Percentiles rank a stretch among this genome's conserved stretches.
Evolutionary conservation across 176 grass and related monocot genomes (phyloP).

Genomic region (Oryza nivara): DNA sequence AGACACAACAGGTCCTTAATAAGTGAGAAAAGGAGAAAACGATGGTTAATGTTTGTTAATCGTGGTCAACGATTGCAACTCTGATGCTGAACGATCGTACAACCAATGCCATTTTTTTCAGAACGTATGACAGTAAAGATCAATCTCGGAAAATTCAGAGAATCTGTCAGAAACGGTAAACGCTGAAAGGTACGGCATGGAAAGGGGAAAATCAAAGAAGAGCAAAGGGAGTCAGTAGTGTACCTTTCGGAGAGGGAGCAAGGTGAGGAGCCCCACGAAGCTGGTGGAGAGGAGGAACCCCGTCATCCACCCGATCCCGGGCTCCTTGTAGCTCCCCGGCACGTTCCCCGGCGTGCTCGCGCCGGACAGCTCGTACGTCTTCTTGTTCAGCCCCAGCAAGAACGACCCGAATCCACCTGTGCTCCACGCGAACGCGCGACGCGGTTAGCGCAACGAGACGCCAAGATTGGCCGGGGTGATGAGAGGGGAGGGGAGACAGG

Average conservation of each 20-base stretch:
- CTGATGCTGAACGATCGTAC: constrained; percentile 19
- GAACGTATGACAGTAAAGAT: constrained; percentile 28
- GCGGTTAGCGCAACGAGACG: not conserved
- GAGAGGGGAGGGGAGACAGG: too few relatives aligned
- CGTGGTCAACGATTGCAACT: not conserved
- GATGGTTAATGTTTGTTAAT: not conserved
- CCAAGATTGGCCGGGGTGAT: not conserved
- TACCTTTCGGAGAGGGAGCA: constrained; percentile 97
- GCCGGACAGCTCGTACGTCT: constrained; percentile 87
- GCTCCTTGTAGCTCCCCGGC: constrained; percentile 89
- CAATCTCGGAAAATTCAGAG: constrained; percentile 25
- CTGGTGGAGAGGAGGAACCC: constrained; percentile 81
- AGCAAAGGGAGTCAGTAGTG: not conserved
- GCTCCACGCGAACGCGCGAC: not conserved
- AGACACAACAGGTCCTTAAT: not conserved
- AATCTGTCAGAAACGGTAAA: constrained; percentile 11
- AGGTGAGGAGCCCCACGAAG: constrained; percentile 86
- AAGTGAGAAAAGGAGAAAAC: constrained; percentile 5
- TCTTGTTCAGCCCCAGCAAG: constrained; percentile 85
- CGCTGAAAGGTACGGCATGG: not conserved
- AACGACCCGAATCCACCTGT: constrained; percentile 93
- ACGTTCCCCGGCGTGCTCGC: constrained; percentile 73
- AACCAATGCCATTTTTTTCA: not conserved
- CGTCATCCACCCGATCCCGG: constrained; percentile 94
- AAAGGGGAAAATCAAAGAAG: not conserved